Base-by-base conservation (phyloP, 805 yeast species). In the Kazachstania viticola region DNA sequence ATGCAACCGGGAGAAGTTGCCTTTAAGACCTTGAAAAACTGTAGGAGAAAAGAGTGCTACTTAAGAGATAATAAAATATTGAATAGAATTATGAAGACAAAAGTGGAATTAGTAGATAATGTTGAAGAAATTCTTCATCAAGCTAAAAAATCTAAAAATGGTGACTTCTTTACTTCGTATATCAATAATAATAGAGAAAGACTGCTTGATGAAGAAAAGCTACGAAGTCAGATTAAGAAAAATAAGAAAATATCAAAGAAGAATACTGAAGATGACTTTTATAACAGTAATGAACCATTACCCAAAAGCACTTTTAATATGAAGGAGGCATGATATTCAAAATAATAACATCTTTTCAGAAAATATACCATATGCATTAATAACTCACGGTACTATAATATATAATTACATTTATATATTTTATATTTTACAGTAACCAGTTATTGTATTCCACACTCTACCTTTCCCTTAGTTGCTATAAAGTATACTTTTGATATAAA, bases 1-100 rank as follows among this genome's bases (percentile, higher is more conserved):
- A 80, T 79, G 91, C 83, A 71, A 29, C 71, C 70, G 4, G 93
- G 93, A 4, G 82, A 83, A 30, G 93, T 81, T 5, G 71, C 81
- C 1, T 81, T 79, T 54, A 69, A 75, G 35, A 73, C 76, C 36
- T 65, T 63, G 2, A 71, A 67, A 38, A 56, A 60, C 31, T 74
- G 78, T 16, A 68, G 61, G 38, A 66, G 71, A 39, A 54, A 71
- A 19, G 65, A 62, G 38, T 67, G 82, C 21, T 67, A 64, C 31
- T 64, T 65, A 24, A 65, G 75, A 40, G 75, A 75, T 28, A 79
- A 75, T 45, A 56, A 69, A 4, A 60, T 76, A 2, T 50, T 81
- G 24, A 79, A 78, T 44, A 62, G 74, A 39, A 56, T 80, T 37
- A 71, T 68, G 46, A 79, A 76, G 53, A 77, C 88, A 4, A 69